phyloP scores from a whole-genome alignment of 2,329 filamentous ascomycete genomes.

The Ophiobolus disseminans region DNA sequence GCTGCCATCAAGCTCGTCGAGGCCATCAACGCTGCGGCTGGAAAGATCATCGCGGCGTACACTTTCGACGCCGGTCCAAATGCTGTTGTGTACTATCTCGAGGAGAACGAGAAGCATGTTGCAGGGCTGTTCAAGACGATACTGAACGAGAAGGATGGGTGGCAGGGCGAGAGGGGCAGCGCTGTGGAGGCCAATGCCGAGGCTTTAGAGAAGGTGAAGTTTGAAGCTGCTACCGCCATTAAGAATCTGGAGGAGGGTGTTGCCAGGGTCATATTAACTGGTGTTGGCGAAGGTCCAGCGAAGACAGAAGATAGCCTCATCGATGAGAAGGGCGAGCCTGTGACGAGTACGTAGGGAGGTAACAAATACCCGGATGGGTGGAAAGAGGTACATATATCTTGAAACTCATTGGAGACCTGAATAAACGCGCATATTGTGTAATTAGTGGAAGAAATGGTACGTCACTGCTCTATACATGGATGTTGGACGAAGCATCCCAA shows the following conservation, averaged over 20 bases:
- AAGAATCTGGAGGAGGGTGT: slow-evolving; percentile 74
- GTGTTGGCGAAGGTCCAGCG: slow-evolving; percentile 87
- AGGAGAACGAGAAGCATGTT: slow-evolving; percentile 75
- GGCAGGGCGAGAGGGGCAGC: slow-evolving; percentile 65
- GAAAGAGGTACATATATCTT: too few species aligned
- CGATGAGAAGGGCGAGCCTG: slow-evolving; percentile 60
- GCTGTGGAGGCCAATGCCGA: slow-evolving; percentile 57
- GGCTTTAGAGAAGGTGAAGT: slow-evolving; percentile 68
- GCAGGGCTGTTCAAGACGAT: slow-evolving; percentile 79
- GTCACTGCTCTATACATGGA: neutral
- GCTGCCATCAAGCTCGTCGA: slow-evolving; percentile 90
- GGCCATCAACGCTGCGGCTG: slow-evolving; percentile 81
- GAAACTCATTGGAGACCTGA: too few species aligned
- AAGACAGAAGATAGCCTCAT: slow-evolving; percentile 81
- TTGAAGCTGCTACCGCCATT: slow-evolving; percentile 50
- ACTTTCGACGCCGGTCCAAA: slow-evolving; percentile 98
- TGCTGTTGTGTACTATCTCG: slow-evolving; percentile 93
- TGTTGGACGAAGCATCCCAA: neutral
- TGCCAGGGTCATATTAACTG: slow-evolving; percentile 86
- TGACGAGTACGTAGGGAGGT: slow-evolving; percentile 19
- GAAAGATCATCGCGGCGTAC: slow-evolving; percentile 85
- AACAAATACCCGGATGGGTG: too few species aligned
- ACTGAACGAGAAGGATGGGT: slow-evolving; percentile 71
- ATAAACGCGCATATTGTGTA: too few species aligned
- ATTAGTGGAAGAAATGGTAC: neutral